Percentiles rank a stretch among this genome's conserved stretches.
Evolutionary conservation across 129 eudicot genomes (phyloP).

Genomic region (Arctium minus): DNA sequence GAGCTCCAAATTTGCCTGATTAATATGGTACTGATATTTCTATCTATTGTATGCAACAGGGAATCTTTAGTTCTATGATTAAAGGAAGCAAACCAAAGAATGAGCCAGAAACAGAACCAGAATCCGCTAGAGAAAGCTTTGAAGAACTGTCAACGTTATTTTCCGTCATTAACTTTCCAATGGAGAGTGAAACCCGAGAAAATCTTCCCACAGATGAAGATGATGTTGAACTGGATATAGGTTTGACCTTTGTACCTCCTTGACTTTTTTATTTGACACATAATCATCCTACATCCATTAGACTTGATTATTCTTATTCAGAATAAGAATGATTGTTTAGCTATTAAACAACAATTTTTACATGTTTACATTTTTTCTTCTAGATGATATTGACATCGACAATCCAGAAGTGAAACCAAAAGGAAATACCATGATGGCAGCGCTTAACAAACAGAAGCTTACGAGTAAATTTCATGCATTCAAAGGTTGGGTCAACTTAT

Average conservation of each 20-base stretch:
- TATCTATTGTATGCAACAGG: constrained; percentile 41
- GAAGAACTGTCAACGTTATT: constrained; percentile 59
- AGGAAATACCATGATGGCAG: constrained; percentile 66
- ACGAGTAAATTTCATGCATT: constrained; percentile 71
- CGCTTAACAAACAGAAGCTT: constrained; percentile 68
- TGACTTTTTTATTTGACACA: not conserved
- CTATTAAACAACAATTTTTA: not conserved
- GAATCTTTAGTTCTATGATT: constrained; percentile 68
- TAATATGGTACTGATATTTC: constrained; percentile 9
- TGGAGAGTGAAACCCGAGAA: constrained; percentile 39
- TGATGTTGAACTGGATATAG: constrained; percentile 70
- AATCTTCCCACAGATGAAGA: constrained; percentile 36
- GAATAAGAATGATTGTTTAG: not conserved
- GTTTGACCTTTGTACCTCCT: constrained; percentile 35
- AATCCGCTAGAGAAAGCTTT: constrained; percentile 40
- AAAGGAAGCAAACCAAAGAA: constrained; percentile 58
- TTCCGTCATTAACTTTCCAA: constrained; percentile 63
- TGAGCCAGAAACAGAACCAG: constrained; percentile 46
- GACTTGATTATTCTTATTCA: not conserved
- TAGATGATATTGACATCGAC: constrained; percentile 90
- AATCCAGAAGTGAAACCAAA: constrained; percentile 70
- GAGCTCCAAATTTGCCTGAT: not conserved
- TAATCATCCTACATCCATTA: not conserved
- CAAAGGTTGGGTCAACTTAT: constrained; percentile 55
- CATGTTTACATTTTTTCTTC: constrained; percentile 7